phyloP scores from a whole-genome alignment of 768 basidiomycete genomes.

The Cyclocybe aegerita region DNA sequence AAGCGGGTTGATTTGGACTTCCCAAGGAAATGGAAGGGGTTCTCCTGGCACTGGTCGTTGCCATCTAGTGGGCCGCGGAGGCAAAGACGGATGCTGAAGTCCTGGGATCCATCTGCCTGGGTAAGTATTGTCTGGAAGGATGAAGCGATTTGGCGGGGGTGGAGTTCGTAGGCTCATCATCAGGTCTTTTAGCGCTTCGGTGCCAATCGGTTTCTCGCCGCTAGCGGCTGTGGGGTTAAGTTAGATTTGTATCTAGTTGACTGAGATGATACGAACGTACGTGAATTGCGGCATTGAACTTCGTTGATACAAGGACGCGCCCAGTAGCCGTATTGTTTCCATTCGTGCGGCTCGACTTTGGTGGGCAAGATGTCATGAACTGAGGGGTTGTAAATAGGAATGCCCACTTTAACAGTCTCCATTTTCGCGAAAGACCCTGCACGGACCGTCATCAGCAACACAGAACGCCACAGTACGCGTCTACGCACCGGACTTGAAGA shows the following conservation, averaged over 20 bases:
- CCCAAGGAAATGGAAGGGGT: conserved; percentile 45
- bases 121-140: conserved; percentile 23
- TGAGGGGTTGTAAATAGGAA: conserved; percentile 1
- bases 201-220: conserved; percentile 18
- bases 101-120: conserved; percentile 52
- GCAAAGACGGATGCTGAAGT: conserved; percentile 45
- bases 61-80: conserved; percentile 49
- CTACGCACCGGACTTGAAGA: conserved; percentile 10
- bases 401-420: conserved; percentile 3
- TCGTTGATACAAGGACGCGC: conserved; percentile 44
- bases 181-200: conserved; percentile 28
- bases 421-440: conserved; percentile 5
- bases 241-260: neutral
- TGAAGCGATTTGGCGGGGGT: conserved; percentile 13
- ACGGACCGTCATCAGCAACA: conserved; percentile 1
- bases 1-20: conserved; percentile 57
- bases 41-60: conserved; percentile 35
- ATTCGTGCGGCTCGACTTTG: conserved; percentile 34
- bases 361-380: conserved; percentile 2
- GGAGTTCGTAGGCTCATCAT: conserved; percentile 31
- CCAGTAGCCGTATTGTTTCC: conserved; percentile 57
- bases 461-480: neutral
- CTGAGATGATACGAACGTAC: conserved; percentile 29
- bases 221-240: conserved; percentile 10
- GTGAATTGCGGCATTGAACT: conserved; percentile 39